phyloP scores from a whole-genome alignment of 805 yeast genomes.

The Myxozyma udenii region DNA sequence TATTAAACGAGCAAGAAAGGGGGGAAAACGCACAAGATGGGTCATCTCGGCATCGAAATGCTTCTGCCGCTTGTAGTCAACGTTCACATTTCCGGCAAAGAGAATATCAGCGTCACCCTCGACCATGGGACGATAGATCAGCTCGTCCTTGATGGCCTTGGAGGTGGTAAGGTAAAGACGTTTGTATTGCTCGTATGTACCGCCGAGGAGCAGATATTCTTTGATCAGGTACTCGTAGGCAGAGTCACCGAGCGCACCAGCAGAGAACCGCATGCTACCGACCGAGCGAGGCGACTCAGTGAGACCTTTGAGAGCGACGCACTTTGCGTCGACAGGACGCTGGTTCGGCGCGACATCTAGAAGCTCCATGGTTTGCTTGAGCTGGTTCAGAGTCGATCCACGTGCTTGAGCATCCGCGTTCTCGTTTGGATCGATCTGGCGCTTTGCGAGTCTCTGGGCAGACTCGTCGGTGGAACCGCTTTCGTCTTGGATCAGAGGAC shows the following conservation, averaged over 20 bases:
- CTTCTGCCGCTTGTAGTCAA: slow-evolving; percentile 26
- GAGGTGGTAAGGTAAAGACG: slow-evolving; percentile 39
- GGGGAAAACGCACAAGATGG: slow-evolving; percentile 39
- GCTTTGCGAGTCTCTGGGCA: background rate
- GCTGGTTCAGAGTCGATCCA: background rate
- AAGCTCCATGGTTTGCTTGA: background rate
- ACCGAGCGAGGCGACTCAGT: background rate
- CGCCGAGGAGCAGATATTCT: slow-evolving; percentile 45
- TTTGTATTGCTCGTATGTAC: slow-evolving; percentile 41
- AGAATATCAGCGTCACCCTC: slow-evolving; percentile 43
- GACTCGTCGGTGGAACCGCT: background rate
- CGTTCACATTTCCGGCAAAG: slow-evolving; percentile 35
- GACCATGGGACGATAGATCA: slow-evolving; percentile 48
- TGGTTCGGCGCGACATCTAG: background rate
- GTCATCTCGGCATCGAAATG: slow-evolving; percentile 43
- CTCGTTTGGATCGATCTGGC: background rate
- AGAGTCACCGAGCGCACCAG: slow-evolving; percentile 48
- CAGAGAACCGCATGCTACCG: slow-evolving; percentile 22
- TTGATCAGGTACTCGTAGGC: slow-evolving; percentile 52
- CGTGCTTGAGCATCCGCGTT: slow-evolving; percentile 3
- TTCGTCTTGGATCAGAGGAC: background rate
- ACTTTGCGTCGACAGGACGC: slow-evolving; percentile 5
- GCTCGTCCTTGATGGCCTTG: slow-evolving; percentile 41
- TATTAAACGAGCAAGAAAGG: background rate
- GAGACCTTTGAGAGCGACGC: slow-evolving; percentile 13